These are phyloP conservation scores for Psophocarpus tetragonolobus DNA, from an alignment of 306 rosid genomes.

Conservation along the genomic window DNA sequence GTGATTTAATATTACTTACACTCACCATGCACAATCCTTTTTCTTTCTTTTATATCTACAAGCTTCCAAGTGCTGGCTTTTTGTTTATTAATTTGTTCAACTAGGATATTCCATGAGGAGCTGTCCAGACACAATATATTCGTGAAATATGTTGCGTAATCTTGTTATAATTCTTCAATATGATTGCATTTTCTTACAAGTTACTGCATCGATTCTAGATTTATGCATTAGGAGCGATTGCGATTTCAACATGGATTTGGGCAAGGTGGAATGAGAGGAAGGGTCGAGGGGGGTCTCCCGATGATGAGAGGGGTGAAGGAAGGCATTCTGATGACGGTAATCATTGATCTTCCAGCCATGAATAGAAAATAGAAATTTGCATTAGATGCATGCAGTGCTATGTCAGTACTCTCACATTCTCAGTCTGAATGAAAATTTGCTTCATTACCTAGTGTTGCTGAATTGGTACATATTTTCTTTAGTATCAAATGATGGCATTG, in stretches of 20 bases:
- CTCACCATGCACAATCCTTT: too few species aligned
- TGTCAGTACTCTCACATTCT: background rate
- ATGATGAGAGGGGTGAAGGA: slow-evolving; percentile 45
- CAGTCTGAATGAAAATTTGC: slow-evolving; percentile 19
- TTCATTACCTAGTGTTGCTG: slow-evolving; percentile 11
- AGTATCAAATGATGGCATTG: background rate
- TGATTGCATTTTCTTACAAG: background rate
- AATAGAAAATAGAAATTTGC: slow-evolving; percentile 45
- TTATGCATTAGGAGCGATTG: slow-evolving; percentile 69
- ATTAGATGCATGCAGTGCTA: slow-evolving; percentile 25
- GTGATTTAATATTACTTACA: too few species aligned
- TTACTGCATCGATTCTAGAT: slow-evolving; percentile 49
- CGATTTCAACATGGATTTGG: slow-evolving; percentile 74
- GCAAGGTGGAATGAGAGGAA: slow-evolving; percentile 89
- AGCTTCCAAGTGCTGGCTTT: background rate
- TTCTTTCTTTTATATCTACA: background rate
- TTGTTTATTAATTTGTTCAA: background rate
- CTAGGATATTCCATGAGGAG: background rate
- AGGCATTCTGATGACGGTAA: slow-evolving; percentile 38
- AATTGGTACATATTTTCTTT: slow-evolving; percentile 17
- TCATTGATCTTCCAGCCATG: slow-evolving; percentile 17
- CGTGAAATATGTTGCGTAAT: background rate
- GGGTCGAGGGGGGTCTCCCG: slow-evolving; percentile 46
- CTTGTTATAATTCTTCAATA: background rate
- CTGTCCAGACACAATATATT: background rate